Conservation (phyloP, 371 early-diverging fungal species). For the Mortierella sp. region DNA sequence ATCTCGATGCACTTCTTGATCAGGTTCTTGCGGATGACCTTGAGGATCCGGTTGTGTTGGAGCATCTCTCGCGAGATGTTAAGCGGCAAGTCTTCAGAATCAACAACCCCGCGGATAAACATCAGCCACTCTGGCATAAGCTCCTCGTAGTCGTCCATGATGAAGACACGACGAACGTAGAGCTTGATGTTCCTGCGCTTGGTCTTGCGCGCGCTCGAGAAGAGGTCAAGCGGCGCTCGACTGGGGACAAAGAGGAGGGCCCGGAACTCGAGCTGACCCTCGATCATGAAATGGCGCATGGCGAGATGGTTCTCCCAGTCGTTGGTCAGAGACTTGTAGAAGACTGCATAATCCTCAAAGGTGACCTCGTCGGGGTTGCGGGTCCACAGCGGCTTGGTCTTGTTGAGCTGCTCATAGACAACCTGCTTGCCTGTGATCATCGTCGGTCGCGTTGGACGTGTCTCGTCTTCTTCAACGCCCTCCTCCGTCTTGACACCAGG, state of each 20-base stretch:
- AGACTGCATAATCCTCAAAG: constrained; percentile 90
- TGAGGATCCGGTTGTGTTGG: constrained; percentile 96
- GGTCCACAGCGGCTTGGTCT: constrained; percentile 96
- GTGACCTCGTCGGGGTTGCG: constrained; percentile 92
- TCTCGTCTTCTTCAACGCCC: too few relatives aligned
- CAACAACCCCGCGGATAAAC: constrained; percentile 93
- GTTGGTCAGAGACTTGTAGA: constrained; percentile 95
- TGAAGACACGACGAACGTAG: constrained; percentile 96
- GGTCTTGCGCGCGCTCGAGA: constrained; percentile 80
- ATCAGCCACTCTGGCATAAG: constrained; percentile 93
- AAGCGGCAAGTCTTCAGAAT: constrained; percentile 96
- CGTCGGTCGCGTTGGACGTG: constrained; percentile 71
- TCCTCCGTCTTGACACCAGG: too few relatives aligned
- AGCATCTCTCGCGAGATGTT: constrained; percentile 97
- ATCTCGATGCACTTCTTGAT: constrained; percentile 95
- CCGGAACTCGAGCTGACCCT: constrained; percentile 95
- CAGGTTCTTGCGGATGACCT: constrained; percentile 94
- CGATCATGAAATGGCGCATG: constrained; percentile 93
- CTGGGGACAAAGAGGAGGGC: constrained; percentile 92
- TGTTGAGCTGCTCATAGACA: constrained; percentile 85
- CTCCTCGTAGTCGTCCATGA: constrained; percentile 97
- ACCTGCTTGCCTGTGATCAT: too few relatives aligned
- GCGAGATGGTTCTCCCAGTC: constrained; percentile 97
- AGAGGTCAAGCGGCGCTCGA: constrained; percentile 92
- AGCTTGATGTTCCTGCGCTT: constrained; percentile 96